Percentiles rank a stretch among this genome's conserved stretches.
Evolutionary conservation across 139 green algal genomes (phyloP).

Genomic region (Chlorella sp.): DNA sequence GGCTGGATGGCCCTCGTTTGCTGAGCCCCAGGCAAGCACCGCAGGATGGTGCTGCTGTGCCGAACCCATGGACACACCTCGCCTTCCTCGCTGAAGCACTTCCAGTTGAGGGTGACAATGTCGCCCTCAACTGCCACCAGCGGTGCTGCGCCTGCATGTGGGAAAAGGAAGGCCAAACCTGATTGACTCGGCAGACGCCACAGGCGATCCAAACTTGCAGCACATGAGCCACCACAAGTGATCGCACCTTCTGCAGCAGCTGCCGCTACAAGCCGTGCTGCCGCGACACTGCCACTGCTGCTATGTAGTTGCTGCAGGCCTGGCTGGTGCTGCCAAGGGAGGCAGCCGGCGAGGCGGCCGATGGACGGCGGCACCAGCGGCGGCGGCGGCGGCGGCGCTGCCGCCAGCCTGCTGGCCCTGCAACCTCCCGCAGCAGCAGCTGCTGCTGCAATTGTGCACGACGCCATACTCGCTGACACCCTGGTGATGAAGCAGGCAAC

Average conservation of each 20-base stretch:
- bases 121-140: slow-evolving; percentile 60
- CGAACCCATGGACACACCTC: too few relatives aligned
- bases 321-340: background rate
- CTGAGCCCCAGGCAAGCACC: background rate
- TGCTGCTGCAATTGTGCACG: background rate
- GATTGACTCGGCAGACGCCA: background rate
- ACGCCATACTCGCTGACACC: too few relatives aligned
- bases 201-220: too few relatives aligned
- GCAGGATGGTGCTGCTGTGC: too few relatives aligned
- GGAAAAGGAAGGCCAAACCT: background rate
- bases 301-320: background rate
- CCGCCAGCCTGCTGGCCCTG: background rate
- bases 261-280: background rate
- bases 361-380: background rate
- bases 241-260: too few relatives aligned
- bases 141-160: background rate
- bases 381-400: background rate
- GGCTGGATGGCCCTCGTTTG: too few relatives aligned
- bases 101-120: slow-evolving; percentile 66
- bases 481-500: too few relatives aligned
- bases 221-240: too few relatives aligned
- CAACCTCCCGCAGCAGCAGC: background rate
- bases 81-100: slow-evolving; percentile 60
- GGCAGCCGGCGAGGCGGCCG: background rate
- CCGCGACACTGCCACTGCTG: background rate